Percentiles rank a stretch among this genome's conserved stretches.
phyloP scores from a whole-genome alignment of 176 grass and related monocot species.

The Phoenix roebelenii region DNA sequence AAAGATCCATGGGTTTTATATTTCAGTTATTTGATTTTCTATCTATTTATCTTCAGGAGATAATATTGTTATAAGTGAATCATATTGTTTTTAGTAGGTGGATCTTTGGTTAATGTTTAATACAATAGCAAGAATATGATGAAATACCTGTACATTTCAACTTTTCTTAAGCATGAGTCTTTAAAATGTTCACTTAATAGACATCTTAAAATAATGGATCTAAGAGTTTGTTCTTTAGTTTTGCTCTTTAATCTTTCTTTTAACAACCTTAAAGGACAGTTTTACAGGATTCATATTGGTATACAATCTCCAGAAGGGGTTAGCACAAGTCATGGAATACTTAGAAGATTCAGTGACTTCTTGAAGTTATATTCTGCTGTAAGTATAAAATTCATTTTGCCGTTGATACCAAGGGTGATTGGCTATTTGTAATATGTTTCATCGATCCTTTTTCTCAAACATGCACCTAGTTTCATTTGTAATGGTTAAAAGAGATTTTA shows the following conservation, averaged over 20 bases:
- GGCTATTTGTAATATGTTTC: too few relatives aligned
- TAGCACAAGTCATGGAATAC: constrained; percentile 78
- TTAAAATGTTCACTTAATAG: background rate
- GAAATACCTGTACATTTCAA: background rate
- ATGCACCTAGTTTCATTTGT: too few relatives aligned
- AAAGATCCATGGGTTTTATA: too few relatives aligned
- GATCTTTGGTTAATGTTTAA: too few relatives aligned
- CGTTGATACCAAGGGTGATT: too few relatives aligned
- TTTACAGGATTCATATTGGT: constrained; percentile 98
- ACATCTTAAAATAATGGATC: background rate
- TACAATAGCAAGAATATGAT: too few relatives aligned
- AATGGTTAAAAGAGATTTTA: too few relatives aligned
- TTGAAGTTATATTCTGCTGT: constrained; percentile 77
- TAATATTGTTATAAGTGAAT: too few relatives aligned
- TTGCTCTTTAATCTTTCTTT: constrained; percentile 17
- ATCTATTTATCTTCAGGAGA: too few relatives aligned
- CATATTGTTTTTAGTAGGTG: too few relatives aligned
- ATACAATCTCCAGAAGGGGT: constrained; percentile 93
- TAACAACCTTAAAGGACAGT: constrained; percentile 91
- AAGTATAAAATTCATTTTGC: constrained; percentile 23
- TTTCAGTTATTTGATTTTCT: too few relatives aligned
- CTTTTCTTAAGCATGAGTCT: background rate
- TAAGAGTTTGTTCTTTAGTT: constrained; percentile 14
- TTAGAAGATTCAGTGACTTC: constrained; percentile 92
- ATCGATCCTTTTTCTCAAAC: too few relatives aligned